These are phyloP conservation scores for Echeveria elegans DNA, from an alignment of 164 flowering plant genomes.

Conservation along the genomic window DNA sequence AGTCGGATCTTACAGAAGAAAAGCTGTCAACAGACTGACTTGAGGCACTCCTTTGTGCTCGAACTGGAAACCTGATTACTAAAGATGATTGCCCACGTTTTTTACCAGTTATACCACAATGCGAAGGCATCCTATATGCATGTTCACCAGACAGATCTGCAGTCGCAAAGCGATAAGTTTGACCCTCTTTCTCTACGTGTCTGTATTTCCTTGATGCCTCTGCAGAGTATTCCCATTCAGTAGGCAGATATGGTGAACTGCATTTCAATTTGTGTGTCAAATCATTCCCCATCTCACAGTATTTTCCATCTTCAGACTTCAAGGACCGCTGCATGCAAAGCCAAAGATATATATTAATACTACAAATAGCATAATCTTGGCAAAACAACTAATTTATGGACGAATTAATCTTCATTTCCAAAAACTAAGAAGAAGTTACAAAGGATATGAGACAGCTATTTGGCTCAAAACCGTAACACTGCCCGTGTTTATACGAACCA, in stretches of 20 bases:
- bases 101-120: slow-evolving; percentile 33
- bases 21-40: slow-evolving; percentile 27
- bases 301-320: slow-evolving; percentile 22
- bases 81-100: slow-evolving; percentile 37
- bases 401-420: too few relatives aligned
- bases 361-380: not conserved
- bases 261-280: slow-evolving; percentile 26
- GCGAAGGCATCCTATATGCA: slow-evolving; percentile 58
- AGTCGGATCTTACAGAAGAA: slow-evolving; percentile 26
- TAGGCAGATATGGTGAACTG: slow-evolving; percentile 15
- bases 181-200: slow-evolving; percentile 22
- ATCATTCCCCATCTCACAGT: slow-evolving; percentile 14
- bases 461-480: too few relatives aligned
- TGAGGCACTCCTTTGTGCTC: slow-evolving; percentile 28
- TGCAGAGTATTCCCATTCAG: slow-evolving; percentile 19
- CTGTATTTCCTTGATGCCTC: slow-evolving; percentile 27
- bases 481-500: too few relatives aligned
- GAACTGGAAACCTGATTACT: slow-evolving; percentile 26
- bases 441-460: too few relatives aligned
- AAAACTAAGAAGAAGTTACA: too few relatives aligned
- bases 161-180: slow-evolving; percentile 13
- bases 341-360: not conserved
- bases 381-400: too few relatives aligned
- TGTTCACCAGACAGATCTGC: slow-evolving; percentile 23
- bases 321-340: slow-evolving; percentile 29